These are phyloP conservation scores for Roridomyces roridus DNA, from an alignment of 768 basidiomycete genomes.

Conservation along the genomic window DNA sequence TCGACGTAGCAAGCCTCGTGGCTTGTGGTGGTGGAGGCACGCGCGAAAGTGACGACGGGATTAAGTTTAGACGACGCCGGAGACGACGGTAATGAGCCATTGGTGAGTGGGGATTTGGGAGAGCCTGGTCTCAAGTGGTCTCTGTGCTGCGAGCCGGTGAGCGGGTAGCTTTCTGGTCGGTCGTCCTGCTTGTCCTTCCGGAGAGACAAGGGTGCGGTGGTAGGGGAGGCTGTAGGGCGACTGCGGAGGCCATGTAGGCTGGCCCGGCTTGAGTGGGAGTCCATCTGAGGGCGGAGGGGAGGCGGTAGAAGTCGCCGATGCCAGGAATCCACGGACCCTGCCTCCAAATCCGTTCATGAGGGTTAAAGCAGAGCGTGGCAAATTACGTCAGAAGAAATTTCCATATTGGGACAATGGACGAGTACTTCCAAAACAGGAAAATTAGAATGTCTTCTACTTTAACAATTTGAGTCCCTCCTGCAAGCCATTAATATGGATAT, in stretches of 20 bases:
- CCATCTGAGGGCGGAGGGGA: conserved; percentile 40
- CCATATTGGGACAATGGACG: neutral
- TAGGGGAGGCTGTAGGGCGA: conserved; percentile 31
- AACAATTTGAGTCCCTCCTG: too few species aligned
- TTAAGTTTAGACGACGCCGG: conserved; percentile 5
- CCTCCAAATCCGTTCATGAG: conserved; percentile 19
- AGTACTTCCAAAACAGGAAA: neutral
- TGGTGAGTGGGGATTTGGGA: conserved; percentile 6
- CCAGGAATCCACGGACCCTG: conserved; percentile 25
- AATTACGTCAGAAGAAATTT: neutral
- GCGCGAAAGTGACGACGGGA: conserved; percentile 19
- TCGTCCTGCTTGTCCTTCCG: conserved; percentile 56
- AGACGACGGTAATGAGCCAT: conserved; percentile 5
- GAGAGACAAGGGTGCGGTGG: conserved; percentile 53
- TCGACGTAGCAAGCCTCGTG: conserved; percentile 22
- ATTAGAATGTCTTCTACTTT: too few species aligned
- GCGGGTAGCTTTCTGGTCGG: conserved; percentile 2
- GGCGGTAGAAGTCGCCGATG: conserved; percentile 20
- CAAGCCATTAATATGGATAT: too few species aligned
- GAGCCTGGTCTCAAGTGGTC: neutral
- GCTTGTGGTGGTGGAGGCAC: conserved; percentile 7
- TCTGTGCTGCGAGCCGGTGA: conserved; percentile 18
- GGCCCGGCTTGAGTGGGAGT: conserved; percentile 52
- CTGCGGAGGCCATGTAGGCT: conserved; percentile 35
- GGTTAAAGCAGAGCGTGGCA: neutral